phyloP scores from a whole-genome alignment of 768 basidiomycete genomes.

The Mycena filopes region DNA sequence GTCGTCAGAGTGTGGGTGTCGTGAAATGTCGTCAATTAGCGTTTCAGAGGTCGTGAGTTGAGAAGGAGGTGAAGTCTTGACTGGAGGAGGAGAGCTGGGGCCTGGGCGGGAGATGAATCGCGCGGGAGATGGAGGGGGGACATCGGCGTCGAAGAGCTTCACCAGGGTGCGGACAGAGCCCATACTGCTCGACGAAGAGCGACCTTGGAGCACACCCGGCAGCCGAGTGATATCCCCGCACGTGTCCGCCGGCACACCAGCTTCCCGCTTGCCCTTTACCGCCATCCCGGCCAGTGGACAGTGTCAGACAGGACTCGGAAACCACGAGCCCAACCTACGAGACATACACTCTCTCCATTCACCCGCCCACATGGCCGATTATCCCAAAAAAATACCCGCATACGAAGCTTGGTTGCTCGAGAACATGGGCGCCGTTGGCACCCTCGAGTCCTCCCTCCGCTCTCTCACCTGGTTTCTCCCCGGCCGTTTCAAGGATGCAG shows the following conservation, averaged over 20 bases:
- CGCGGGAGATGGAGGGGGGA: conserved; percentile 28
- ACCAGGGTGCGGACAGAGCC: not conserved
- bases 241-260: no score
- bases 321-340: no score
- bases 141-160: conserved; percentile 7
- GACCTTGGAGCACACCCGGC: no score
- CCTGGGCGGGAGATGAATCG: conserved; percentile 17
- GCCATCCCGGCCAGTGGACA: no score
- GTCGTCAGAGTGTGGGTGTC: conserved; percentile 25
- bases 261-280: no score
- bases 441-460: conserved; percentile 88
- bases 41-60: conserved; percentile 29
- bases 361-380: conserved; percentile 59
- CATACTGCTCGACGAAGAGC: no score
- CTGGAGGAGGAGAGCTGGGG: not conserved
- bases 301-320: no score
- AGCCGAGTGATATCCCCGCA: no score
- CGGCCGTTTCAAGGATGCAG: conserved; percentile 97
- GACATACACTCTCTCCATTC: not conserved
- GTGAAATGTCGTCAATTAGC: conserved; percentile 34
- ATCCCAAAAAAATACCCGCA: conserved; percentile 59
- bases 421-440: conserved; percentile 86
- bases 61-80: conserved; percentile 17
- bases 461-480: conserved; percentile 96
- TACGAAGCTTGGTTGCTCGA: conserved; percentile 88